Base-by-base conservation (phyloP, 2,329 filamentous ascomycete species). In the Sclerotinia nivalis region DNA sequence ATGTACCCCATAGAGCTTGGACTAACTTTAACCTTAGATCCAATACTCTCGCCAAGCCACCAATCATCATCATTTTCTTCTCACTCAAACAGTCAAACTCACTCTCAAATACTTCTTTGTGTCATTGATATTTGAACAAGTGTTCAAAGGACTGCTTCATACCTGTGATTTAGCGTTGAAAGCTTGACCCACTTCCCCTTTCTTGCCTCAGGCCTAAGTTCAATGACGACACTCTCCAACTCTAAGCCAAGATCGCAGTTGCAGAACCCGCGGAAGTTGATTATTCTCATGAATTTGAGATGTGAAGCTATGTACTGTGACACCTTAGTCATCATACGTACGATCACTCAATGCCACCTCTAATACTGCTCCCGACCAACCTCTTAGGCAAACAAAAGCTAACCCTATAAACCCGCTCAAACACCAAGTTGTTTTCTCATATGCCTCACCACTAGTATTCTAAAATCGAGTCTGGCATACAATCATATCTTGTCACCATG, bases 1-100 rank as follows among this genome's bases (percentile, higher is more conserved):
- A 18, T 25, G 49, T 28, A 18, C 56, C 56, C 56, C 56, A 59
- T 43, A 40, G 56, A 59, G 56, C 56, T 59, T 59, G 37, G 56
- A 59, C 56, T 10, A 59, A 59, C 47, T n/a, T 49, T 49, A 49
- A n/a, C 22, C 20, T 49, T 49, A n/a, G 47, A 40, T n/a, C n/a
- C 20, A 43, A 59, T 59, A 34, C 20, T 25, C 34, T 40, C n/a
- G 56, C 56, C 56, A 59, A 59, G 34, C 37, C 37, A 40, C 56
- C 56, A 59, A 59, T 59, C 34, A 43, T 15, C n/a, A 59, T 25
- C 13, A 22, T 8, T 40, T 37, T 49, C 47, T 49, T n/a, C 47
- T 15, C 2, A 15, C 15, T 43, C 13, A 5, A 43, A 22, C 15
- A 13, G 2, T 43, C 40, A 43, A 43, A 22, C 5, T 49, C 20